Base-by-base conservation (phyloP, 495 filamentous ascomycete species). In the Hypoxylon lienhwacheense region DNA sequence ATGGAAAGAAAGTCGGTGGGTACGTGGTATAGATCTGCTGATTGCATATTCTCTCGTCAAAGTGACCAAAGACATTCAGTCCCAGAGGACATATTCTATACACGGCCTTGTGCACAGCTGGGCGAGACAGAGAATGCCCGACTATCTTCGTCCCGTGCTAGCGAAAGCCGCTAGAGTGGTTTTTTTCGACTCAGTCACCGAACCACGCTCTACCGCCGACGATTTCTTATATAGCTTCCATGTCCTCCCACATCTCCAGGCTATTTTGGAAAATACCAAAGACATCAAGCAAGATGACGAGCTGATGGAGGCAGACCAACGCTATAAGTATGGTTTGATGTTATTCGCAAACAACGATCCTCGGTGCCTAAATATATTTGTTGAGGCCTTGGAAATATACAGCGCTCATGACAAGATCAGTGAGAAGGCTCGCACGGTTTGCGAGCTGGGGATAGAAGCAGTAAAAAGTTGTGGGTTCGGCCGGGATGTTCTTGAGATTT, bases 21-120 rank as follows among this genome's bases (percentile, higher is more conserved):
- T 8, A 7, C 4, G 28, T 1, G 40, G 40, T 15, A 29, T 43
- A 3, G 40, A 43, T 6, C 4, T 43, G 6, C n/a, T 43, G 11
- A 29, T 43, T 20, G 14, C 40, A 2, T 43, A 43, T 14, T 25
- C 40, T 4, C 16, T 43, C 0, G 40, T 43, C 40, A 43, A 43
- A 17, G 21, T 28, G 20, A 19, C 15, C 1, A 43, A n/a, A 28
- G 20, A 24, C 3, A 14, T 17, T 8, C 40, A 43, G 11, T 7
- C 4, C 6, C 22, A 5, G 12, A 43, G 12, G 3, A 12, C 29
- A 1, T 43, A 28, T 12, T 43, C 40, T 7, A 25, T 43, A 2
- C 40, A 43, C 7, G 24, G 24, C 8, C 40, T 43, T 14, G 40
- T 43, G n/a, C 40, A 43, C 12, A 15, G 0, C 4, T 43, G 40